Percentiles rank a stretch among this genome's conserved stretches.
Evolutionary conservation across 257 asterid species (phyloP).

Genomic region (Galeopsis tetrahit): DNA sequence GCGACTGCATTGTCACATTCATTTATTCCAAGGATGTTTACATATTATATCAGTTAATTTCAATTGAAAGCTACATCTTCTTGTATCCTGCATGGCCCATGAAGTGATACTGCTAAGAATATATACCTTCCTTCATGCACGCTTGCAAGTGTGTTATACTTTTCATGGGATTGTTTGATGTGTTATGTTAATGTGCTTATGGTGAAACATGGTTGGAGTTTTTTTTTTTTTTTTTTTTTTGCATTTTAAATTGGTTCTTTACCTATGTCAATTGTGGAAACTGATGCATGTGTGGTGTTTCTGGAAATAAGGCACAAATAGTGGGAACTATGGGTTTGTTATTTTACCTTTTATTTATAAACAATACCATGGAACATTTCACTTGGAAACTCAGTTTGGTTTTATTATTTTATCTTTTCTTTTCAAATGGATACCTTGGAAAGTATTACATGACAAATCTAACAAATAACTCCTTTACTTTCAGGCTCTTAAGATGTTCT

Average conservation of each 20-base stretch:
- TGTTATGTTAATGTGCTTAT: conserved; percentile 18
- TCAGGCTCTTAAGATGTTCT: conserved; percentile 83
- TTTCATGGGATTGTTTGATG: background rate
- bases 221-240: background rate
- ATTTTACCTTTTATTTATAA: background rate
- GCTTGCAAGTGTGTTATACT: background rate
- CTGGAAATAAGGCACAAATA: conserved; percentile 6
- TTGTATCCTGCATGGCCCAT: background rate
- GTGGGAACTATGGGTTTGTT: background rate
- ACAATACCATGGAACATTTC: conserved; percentile 10
- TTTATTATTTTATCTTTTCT: background rate
- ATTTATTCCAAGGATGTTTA: background rate
- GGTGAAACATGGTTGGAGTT: conserved; percentile 3
- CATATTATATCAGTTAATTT: background rate
- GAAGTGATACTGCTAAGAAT: background rate
- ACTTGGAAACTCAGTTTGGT: conserved; percentile 1
- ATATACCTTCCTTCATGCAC: background rate
- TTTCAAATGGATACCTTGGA: background rate
- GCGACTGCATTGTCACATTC: background rate
- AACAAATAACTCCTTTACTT: conserved; percentile 19
- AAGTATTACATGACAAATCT: conserved; percentile 13
- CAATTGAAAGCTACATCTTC: background rate
- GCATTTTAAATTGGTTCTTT: conserved; percentile 9
- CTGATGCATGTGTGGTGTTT: conserved; percentile 19
- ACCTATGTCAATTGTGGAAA: conserved; percentile 4